Evolutionary conservation across 106 monocot genomes (phyloP).

Genomic region (Iris macrosiphon): DNA sequence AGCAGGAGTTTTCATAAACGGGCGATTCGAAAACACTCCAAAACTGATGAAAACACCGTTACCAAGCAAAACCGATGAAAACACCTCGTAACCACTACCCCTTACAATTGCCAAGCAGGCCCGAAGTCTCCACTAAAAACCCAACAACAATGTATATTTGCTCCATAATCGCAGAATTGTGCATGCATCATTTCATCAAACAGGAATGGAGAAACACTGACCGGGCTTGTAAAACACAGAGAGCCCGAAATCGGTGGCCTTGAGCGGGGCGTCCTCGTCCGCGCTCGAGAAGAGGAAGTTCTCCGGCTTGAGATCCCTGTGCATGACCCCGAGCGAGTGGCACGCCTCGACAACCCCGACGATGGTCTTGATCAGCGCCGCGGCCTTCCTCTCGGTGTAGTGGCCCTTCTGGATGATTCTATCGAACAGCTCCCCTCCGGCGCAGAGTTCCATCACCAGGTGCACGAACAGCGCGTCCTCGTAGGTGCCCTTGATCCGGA

Average conservation of each 20-base stretch:
- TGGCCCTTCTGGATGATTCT: conserved; percentile 72
- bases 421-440: conserved; percentile 55
- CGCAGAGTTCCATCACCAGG: conserved; percentile 58
- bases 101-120: no score
- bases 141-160: no score
- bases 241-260: conserved; percentile 82
- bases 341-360: conserved; percentile 77
- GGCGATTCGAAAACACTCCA: no score
- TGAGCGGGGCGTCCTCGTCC: conserved; percentile 67
- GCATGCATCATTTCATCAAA: no score
- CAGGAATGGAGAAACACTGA: not conserved
- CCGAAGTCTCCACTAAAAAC: no score
- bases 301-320: conserved; percentile 86
- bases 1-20: no score
- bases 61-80: no score
- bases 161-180: no score
- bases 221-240: conserved; percentile 86
- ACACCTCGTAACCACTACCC: no score
- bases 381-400: conserved; percentile 74
- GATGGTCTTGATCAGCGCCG: conserved; percentile 66
- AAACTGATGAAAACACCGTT: no score
- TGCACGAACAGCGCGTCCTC: conserved; percentile 66
- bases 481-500: conserved; percentile 64
- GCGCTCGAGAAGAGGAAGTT: conserved; percentile 63
- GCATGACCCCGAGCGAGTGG: conserved; percentile 91